Percentiles rank a stretch among this genome's conserved stretches.
Evolutionary conservation across 2,329 filamentous ascomycete genomes (phyloP).

Genomic region (Zarea fungicola): DNA sequence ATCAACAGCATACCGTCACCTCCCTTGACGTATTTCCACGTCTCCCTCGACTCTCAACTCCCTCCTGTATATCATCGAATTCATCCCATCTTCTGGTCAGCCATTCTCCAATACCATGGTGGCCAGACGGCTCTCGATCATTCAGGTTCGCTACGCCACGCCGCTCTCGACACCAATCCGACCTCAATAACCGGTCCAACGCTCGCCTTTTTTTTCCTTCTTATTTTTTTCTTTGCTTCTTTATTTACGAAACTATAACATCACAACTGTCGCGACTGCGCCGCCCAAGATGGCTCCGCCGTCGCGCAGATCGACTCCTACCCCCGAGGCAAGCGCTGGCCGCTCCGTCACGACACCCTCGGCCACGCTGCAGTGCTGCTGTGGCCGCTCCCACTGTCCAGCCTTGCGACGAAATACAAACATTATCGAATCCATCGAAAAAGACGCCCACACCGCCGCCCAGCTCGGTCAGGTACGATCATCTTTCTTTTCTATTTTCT

Average conservation of each 20-base stretch:
- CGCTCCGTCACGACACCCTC: constrained; percentile 13
- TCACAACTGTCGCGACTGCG: not conserved
- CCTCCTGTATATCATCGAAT: not conserved
- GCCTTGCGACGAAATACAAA: constrained; percentile 76
- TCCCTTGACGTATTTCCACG: not conserved
- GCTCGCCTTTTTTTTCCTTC: not conserved
- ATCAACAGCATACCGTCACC: constrained; percentile 1
- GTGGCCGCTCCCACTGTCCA: constrained; percentile 72
- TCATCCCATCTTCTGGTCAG: not conserved
- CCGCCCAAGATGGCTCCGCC: constrained; percentile 8
- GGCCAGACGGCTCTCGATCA: not conserved
- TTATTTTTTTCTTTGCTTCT: too few species aligned
- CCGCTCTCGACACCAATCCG: not conserved
- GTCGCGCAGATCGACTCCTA: constrained; percentile 10
- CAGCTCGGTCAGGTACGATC: constrained; percentile 81
- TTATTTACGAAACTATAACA: not conserved
- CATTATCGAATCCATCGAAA: constrained; percentile 75
- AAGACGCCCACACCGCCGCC: constrained; percentile 80
- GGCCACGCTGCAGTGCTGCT: constrained; percentile 66
- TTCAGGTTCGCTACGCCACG: constrained; percentile 6
- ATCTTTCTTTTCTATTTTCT: constrained; percentile 23
- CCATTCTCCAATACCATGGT: constrained; percentile 8
- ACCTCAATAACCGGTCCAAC: not conserved
- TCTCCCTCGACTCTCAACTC: not conserved
- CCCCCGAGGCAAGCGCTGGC: constrained; percentile 17